Conservation (phyloP, 1,139 yeast genomes). For the Sugiyamaella neomexicana region DNA sequence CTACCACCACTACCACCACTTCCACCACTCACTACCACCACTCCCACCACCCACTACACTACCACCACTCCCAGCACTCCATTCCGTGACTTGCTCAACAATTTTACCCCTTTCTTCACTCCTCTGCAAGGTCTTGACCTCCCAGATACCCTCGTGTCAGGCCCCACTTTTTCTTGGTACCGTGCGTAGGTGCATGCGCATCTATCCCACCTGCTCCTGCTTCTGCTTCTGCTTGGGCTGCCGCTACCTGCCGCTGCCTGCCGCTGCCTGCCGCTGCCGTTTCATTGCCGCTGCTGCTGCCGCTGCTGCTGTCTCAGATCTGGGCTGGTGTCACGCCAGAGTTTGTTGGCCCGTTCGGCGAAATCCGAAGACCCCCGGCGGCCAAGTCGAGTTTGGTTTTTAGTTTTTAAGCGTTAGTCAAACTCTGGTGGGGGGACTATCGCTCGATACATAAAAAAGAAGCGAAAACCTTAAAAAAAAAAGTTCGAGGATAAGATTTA, state of each 20-base stretch:
- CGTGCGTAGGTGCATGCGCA: background rate
- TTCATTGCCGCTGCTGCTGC: no score
- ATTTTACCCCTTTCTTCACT: background rate
- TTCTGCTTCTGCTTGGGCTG: no score
- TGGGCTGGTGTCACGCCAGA: background rate
- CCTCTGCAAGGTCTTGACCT: no score
- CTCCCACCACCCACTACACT: no score
- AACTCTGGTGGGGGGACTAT: background rate
- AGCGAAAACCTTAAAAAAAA: slow-evolving; percentile 5
- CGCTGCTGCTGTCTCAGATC: background rate
- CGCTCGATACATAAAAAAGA: slow-evolving; percentile 2
- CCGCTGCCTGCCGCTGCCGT: no score
- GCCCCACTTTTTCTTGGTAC: slow-evolving; percentile 6
- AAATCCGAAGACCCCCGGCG: background rate
- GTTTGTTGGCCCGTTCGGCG: background rate
- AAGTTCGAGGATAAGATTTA: slow-evolving; percentile 1
- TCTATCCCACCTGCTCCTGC: background rate
- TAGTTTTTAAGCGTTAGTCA: background rate
- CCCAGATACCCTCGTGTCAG: background rate
- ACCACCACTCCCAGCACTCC: no score
- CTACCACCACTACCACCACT: no score
- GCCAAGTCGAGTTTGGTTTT: no score
- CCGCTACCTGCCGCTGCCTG: no score
- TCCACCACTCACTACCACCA: no score
- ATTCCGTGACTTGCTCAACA: background rate